Evolutionary conservation across 2,329 filamentous ascomycete genomes (phyloP).

Genomic region (Nectriaceae sp.): DNA sequence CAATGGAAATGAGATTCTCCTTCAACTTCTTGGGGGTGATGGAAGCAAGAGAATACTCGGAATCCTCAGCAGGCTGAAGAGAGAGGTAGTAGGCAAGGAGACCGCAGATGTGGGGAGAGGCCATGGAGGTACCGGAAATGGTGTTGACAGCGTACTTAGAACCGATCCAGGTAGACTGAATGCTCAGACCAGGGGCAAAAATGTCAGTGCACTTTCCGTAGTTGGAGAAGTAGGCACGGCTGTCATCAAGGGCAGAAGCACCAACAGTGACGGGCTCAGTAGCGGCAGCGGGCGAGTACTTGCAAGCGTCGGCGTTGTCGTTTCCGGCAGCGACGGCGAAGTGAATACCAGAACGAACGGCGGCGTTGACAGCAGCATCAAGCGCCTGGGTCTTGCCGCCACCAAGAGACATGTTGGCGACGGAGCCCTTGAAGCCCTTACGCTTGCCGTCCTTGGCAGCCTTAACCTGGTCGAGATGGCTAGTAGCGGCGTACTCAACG

Average conservation of each 20-base stretch:
- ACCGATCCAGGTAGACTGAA: conserved; percentile 97
- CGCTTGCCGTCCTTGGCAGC: conserved; percentile 83
- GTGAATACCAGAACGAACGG: conserved; percentile 88
- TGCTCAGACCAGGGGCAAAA: conserved; percentile 96
- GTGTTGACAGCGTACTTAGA: conserved; percentile 96
- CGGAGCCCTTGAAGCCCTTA: conserved; percentile 98
- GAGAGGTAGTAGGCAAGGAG: conserved; percentile 98
- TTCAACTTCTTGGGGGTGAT: conserved; percentile 96
- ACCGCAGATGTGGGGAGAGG: conserved; percentile 94
- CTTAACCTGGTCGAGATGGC: conserved; percentile 75
- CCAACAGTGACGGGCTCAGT: conserved; percentile 92
- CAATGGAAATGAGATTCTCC: conserved; percentile 80
- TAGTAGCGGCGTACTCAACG: conserved; percentile 88
- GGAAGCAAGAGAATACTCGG: conserved; percentile 83
- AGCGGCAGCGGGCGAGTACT: conserved; percentile 96
- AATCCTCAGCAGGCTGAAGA: conserved; percentile 87
- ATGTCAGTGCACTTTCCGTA: conserved; percentile 99
- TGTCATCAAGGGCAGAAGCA: conserved; percentile 88
- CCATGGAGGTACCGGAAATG: conserved; percentile 99
- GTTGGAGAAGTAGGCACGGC: conserved; percentile 99
- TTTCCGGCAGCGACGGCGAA: conserved; percentile 98
- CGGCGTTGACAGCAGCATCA: conserved; percentile 90
- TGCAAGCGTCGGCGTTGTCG: conserved; percentile 98
- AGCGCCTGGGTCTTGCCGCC: conserved; percentile 94
- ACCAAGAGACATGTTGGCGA: conserved; percentile 99